A percentile compares a stretch with the other conserved stretches of the same genome.
These are phyloP conservation scores for Chondrus crispus DNA, from an alignment of 23 red algal genomes.

Conservation along the genomic window DNA sequence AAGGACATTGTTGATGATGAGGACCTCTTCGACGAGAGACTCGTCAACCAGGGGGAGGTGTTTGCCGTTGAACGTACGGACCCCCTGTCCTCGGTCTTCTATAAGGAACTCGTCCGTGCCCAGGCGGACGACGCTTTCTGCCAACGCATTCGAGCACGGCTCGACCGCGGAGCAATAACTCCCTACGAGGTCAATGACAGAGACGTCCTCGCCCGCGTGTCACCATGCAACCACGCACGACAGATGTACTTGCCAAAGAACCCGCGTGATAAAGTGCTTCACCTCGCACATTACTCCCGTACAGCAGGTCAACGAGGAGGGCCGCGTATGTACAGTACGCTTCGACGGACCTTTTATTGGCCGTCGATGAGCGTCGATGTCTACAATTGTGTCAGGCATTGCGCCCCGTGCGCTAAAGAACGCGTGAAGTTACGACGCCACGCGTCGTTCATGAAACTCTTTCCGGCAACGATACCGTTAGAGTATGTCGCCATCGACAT, in stretches of 20 bases:
- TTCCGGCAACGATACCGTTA: neutral
- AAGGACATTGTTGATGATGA: no score
- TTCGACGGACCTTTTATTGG: neutral
- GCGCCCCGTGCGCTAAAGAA: neutral
- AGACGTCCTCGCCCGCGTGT: neutral
- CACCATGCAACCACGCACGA: neutral
- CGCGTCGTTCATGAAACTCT: neutral
- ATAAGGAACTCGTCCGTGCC: no score
- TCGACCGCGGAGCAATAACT: no score
- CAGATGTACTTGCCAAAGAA: neutral
- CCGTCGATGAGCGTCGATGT: neutral
- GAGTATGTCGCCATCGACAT: conserved; percentile 7
- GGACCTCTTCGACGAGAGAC: no score
- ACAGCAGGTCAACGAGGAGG: neutral
- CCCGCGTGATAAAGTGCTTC: neutral
- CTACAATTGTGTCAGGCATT: neutral
- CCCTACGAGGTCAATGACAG: no score
- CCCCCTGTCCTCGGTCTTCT: no score
- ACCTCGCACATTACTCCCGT: neutral
- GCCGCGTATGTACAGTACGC: neutral
- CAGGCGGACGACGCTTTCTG: no score
- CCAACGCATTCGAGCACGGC: no score
- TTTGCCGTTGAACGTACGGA: no score
- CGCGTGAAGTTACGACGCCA: neutral
- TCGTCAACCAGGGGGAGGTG: no score